Evolutionary conservation across 768 basidiomycete species (phyloP), one percentile per base, ranked within the genome.

Genomic region (Galerina sulciceps): DNA sequence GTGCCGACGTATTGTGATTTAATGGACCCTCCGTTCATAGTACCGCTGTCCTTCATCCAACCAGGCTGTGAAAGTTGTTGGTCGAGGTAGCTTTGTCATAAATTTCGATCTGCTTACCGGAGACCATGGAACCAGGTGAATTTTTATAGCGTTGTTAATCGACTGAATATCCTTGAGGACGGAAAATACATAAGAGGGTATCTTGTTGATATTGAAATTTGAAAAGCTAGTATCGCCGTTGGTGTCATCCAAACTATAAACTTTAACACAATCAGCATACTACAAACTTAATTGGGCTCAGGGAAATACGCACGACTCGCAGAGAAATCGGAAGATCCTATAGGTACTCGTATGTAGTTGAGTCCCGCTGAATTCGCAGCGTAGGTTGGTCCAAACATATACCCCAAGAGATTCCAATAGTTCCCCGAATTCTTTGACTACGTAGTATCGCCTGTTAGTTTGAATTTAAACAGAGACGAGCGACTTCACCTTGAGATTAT

Each of bases 301-400:
- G 14, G 31, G n/a, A 5, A 45, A 22, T 41, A 57, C 79, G 44
- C 57, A 88, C 89, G 62, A 3, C 64, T 75, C 3, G 81, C 73
- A 10, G 90, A 90, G 66, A 91, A 91, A 70, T 91, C 90, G 3
- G 87, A 82, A 4, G 90, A 87, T 13, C 90, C 90, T 13, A 92
- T 77, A 0, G 90, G 83, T 38, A 91, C 76, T 10, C 90, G 83
- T 48, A 92, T 72, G 64, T 88, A 89, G 42, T 84, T 85, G 51
- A 92, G 72, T 1, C 89, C 90, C 23, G 90, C 89, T 6, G 83
- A 78, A 55, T 84, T 76, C 10, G 81, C 80, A 0, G 79, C 85
- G 67, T 91, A 85, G 1, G 82, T 81, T 14, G 85, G 81, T 53
- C 83, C 74, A 66, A 90, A 91, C 63, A 89, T 79, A 59, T 83